A percentile compares a stretch with the other conserved stretches of the same genome.
Evolutionary conservation across 352 stramenopile genomes (phyloP).

Genomic region (Pythium phragmiticola): DNA sequence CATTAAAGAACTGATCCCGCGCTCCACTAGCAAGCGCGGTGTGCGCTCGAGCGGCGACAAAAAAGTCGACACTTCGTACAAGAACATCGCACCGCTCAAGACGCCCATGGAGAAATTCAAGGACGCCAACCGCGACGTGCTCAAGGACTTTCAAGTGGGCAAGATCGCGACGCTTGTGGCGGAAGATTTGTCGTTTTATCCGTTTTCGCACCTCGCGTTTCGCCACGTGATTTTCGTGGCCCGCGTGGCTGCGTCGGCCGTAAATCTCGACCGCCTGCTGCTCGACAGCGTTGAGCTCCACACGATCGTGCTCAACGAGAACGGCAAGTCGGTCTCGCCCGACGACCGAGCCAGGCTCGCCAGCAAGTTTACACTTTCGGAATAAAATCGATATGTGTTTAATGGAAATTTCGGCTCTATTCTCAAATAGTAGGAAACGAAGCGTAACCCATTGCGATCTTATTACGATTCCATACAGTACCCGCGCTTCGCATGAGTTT

Average conservation of each 20-base stretch:
- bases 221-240: constrained; percentile 64
- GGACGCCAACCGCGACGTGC: constrained; percentile 53
- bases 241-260: constrained; percentile 37
- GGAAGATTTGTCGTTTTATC: constrained; percentile 65
- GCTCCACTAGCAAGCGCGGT: constrained; percentile 53
- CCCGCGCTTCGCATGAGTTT: neutral
- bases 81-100: constrained; percentile 65
- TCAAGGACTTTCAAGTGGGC: constrained; percentile 58
- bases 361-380: constrained; percentile 25
- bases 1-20: constrained; percentile 53
- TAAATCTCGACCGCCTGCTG: constrained; percentile 50
- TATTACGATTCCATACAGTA: too few species aligned
- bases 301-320: constrained; percentile 53
- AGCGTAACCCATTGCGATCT: constrained; percentile 2
- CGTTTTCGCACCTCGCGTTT: constrained; percentile 51
- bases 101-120: constrained; percentile 70
- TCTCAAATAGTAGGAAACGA: constrained; percentile 5
- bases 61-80: constrained; percentile 51
- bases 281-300: constrained; percentile 45
- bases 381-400: constrained; percentile 1
- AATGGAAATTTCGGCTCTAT: neutral
- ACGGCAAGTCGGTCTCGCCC: constrained; percentile 28
- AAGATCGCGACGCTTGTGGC: constrained; percentile 62
- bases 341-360: constrained; percentile 38
- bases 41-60: constrained; percentile 52